A percentile compares a stretch with the other conserved stretches of the same genome.
phyloP scores from a whole-genome alignment of 2,329 filamentous ascomycete genomes.

The Pseudopithomyces maydicus region DNA sequence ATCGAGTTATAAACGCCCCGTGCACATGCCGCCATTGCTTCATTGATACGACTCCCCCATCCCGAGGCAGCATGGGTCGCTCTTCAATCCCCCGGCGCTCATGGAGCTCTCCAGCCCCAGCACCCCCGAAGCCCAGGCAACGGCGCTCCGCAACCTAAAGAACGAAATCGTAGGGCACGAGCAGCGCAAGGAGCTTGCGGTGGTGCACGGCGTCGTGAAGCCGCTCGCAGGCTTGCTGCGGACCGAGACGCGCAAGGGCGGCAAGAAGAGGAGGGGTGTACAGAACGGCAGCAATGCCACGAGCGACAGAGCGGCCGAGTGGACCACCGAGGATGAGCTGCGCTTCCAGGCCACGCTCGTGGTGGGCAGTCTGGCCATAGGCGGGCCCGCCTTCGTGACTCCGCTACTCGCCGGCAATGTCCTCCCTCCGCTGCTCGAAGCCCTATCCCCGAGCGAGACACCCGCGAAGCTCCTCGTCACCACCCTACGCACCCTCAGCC shows the following conservation, averaged over 20 bases:
- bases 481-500: slow-evolving; percentile 74
- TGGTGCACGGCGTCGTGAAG: slow-evolving; percentile 71
- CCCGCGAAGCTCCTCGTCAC: slow-evolving; percentile 71
- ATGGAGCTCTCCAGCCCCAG: slow-evolving; percentile 46
- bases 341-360: slow-evolving; percentile 82
- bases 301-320: slow-evolving; percentile 35
- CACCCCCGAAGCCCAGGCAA: slow-evolving; percentile 47
- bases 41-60: neutral
- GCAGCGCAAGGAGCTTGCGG: slow-evolving; percentile 81
- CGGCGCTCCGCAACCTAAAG: slow-evolving; percentile 75
- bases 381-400: slow-evolving; percentile 76
- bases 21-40: slow-evolving; percentile 1
- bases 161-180: slow-evolving; percentile 89
- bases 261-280: slow-evolving; percentile 55
- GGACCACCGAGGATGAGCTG: slow-evolving; percentile 69
- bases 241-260: slow-evolving; percentile 49
- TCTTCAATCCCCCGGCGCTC: slow-evolving; percentile 43
- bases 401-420: slow-evolving; percentile 72
- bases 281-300: slow-evolving; percentile 42
- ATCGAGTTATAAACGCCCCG: neutral
- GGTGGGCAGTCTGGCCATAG: slow-evolving; percentile 81
- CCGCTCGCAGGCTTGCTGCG: slow-evolving; percentile 62
- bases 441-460: slow-evolving; percentile 69
- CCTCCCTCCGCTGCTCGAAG: slow-evolving; percentile 71
- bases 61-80: slow-evolving; percentile 36